Evolutionary conservation across 371 early-diverging fungal genomes (phyloP), one percentile per base, ranked within the genome.

Genomic region (Circinella minor): DNA sequence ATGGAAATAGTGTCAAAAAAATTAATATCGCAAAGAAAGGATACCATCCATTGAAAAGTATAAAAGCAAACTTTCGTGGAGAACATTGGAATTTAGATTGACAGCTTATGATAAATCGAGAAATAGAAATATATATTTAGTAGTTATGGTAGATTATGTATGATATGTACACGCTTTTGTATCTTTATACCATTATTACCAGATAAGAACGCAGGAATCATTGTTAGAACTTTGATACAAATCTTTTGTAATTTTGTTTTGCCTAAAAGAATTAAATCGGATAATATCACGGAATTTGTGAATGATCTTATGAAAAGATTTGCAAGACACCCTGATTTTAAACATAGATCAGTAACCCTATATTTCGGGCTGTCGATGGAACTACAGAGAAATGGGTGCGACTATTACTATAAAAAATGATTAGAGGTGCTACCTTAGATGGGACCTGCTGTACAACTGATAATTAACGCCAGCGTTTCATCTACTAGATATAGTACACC

Each of bases 171-270:
- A 9, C 55, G 72, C 14, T 73, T 71, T 39, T 60, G 69, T 37
- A 47, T 77, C 15, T n/a, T 74, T 4, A 55, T 68, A 43, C 48
- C 72, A 27, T 27, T 27, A 36, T 20, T 60, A 20, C 61, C 61
- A 11, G n/a, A 60, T 37, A 37, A 60, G 11, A 11, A 34, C 4
- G 61, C 61, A 14, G 36, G 48, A 37, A 73, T 75, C 2, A 46
- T 81, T 46, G 78, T 68, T 14, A 59, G 71, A 59, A n/a, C 57
- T 27, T 43, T 73, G 0, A 36, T 73, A 0, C 36, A 73, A 15
- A 61, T 75, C 14, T 81, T 75, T 46, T 71, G 68, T 48, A 69
- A 69, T 51, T 78, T 74, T 63, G 77, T 77, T 2, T 48, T 75
- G 20, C 68, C 36, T 14, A 11, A 36, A 4, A 37, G 11, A 3